Percentiles rank a stretch among this genome's conserved stretches.
Evolutionary conservation across 768 basidiomycete species (phyloP).

Genomic region (Tylopilus sp.): DNA sequence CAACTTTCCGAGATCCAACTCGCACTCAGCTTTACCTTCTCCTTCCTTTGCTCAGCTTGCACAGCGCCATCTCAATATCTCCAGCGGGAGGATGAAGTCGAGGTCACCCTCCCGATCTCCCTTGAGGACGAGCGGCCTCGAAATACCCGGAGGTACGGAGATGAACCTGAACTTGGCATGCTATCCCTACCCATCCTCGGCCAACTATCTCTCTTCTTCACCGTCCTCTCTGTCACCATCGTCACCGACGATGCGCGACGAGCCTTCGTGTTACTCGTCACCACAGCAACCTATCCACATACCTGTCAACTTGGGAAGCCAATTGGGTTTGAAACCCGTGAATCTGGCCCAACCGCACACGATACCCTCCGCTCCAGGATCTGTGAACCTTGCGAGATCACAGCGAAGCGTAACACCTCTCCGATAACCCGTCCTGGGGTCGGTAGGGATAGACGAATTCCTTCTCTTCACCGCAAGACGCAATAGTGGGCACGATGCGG

Average conservation of each 20-base stretch:
- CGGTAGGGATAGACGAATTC: not conserved
- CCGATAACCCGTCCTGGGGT: conserved; percentile 16
- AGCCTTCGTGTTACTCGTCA: conserved; percentile 19
- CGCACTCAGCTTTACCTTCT: conserved; percentile 6
- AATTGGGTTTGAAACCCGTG: conserved; percentile 12
- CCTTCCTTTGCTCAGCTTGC: conserved; percentile 22
- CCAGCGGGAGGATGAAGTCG: conserved; percentile 26
- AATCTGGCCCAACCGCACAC: conserved; percentile 11
- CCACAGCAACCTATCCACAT: conserved; percentile 13
- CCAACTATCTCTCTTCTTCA: conserved; percentile 53
- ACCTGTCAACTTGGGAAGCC: conserved; percentile 17
- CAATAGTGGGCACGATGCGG: not conserved
- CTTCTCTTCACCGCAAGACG: not conserved
- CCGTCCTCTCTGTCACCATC: conserved; percentile 57
- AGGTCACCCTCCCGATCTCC: conserved; percentile 32
- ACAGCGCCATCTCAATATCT: conserved; percentile 22
- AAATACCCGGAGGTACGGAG: conserved; percentile 13
- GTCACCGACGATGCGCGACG: conserved; percentile 29
- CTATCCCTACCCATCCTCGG: conserved; percentile 26
- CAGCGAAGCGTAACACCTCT: conserved; percentile 24
- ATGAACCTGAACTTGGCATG: conserved; percentile 8
- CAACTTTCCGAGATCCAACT: conserved; percentile 14
- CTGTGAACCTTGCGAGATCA: conserved; percentile 19
- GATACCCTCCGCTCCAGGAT: conserved; percentile 9
- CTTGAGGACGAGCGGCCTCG: conserved; percentile 20